Conservation (phyloP, 2,329 filamentous ascomycete species). For the Fusarium nygamai region DNA sequence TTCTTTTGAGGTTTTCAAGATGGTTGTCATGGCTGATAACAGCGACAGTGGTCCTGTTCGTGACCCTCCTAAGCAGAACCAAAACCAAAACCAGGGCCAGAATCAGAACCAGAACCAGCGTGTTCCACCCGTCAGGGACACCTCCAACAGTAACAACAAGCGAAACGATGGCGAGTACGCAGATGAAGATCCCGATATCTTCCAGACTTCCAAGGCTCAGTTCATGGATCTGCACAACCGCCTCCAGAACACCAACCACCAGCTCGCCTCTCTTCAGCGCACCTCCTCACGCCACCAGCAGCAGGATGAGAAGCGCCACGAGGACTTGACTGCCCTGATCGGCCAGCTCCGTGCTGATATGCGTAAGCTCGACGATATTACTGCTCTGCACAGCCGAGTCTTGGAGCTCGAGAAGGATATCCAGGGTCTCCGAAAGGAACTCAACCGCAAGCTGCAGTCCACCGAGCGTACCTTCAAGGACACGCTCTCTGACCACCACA, state of each 20-base stretch:
- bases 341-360: slow-evolving; percentile 58
- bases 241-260: slow-evolving; percentile 77
- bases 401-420: slow-evolving; percentile 68
- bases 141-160: slow-evolving; percentile 42
- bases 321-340: slow-evolving; percentile 61
- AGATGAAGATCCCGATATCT: slow-evolving; percentile 59
- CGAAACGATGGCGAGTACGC: slow-evolving; percentile 54
- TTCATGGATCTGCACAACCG: slow-evolving; percentile 88
- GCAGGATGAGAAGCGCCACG: slow-evolving; percentile 65
- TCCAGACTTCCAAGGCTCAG: slow-evolving; percentile 66
- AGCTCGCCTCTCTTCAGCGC: slow-evolving; percentile 70
- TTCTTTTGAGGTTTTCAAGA: slow-evolving; percentile 92
- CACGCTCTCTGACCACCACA: slow-evolving; percentile 62
- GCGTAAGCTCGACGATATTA: slow-evolving; percentile 57
- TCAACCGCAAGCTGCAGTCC: slow-evolving; percentile 59
- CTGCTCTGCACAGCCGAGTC: slow-evolving; percentile 57
- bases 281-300: slow-evolving; percentile 62
- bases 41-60: slow-evolving; percentile 39
- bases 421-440: slow-evolving; percentile 62
- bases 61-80: slow-evolving; percentile 43
- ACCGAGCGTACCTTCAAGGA: slow-evolving; percentile 64
- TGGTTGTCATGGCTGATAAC: slow-evolving; percentile 74
- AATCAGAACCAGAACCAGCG: slow-evolving; percentile 22
- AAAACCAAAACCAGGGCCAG: slow-evolving; percentile 7
- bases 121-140: slow-evolving; percentile 12